Percentiles rank a stretch among this genome's conserved stretches.
Evolutionary conservation across 2,329 filamentous ascomycete genomes (phyloP).

Genomic region (Fusarium caatingaense): DNA sequence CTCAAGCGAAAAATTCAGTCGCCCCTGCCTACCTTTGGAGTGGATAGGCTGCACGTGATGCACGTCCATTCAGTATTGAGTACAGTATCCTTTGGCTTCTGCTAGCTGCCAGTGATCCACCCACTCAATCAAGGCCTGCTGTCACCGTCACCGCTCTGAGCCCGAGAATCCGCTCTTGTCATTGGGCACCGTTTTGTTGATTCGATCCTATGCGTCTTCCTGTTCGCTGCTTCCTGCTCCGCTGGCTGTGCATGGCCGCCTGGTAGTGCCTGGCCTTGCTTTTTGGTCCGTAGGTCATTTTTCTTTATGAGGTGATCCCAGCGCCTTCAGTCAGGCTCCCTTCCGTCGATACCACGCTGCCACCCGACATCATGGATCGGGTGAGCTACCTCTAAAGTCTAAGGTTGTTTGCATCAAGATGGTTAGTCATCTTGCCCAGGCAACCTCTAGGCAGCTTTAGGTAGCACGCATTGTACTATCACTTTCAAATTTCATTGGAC

Average conservation of each 20-base stretch:
- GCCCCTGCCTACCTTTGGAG: constrained; percentile 41
- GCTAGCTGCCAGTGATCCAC: constrained; percentile 27
- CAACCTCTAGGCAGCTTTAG: constrained; percentile 24
- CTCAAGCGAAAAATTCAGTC: constrained; percentile 59
- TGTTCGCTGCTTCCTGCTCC: constrained; percentile 25
- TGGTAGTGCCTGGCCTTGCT: constrained; percentile 26
- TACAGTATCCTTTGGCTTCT: background rate
- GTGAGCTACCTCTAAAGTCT: constrained; percentile 6
- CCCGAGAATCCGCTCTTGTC: constrained; percentile 33
- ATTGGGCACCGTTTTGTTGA: constrained; percentile 38
- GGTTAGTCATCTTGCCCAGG: constrained; percentile 30
- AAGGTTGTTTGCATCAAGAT: constrained; percentile 4
- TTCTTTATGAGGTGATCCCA: constrained; percentile 13
- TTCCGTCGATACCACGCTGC: constrained; percentile 12
- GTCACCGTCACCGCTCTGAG: constrained; percentile 45
- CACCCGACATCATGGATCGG: constrained; percentile 23
- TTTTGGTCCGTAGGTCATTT: constrained; percentile 4
- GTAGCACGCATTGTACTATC: constrained; percentile 15
- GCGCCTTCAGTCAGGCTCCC: constrained; percentile 4
- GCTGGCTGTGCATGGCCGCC: constrained; percentile 29
- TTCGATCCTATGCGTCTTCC: constrained; percentile 20
- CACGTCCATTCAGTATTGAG: constrained; percentile 29
- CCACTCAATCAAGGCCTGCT: constrained; percentile 21
- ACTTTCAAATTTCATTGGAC: constrained; percentile 15
- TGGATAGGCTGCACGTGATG: constrained; percentile 52